These are phyloP conservation scores for Gossypium trilobum DNA, from an alignment of 441 rosid genomes.

Conservation along the genomic window DNA sequence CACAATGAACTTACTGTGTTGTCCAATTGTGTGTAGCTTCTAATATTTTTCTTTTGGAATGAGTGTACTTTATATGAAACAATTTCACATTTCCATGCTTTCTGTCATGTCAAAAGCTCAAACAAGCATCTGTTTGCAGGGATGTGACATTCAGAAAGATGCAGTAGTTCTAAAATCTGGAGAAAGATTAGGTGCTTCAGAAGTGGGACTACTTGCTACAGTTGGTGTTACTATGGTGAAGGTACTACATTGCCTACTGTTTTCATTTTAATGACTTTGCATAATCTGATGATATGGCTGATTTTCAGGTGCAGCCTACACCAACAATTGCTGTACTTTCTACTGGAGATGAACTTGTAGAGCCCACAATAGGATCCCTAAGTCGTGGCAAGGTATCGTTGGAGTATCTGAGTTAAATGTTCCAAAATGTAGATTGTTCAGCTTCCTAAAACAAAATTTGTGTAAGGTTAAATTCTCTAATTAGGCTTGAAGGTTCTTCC, in stretches of 20 bases:
- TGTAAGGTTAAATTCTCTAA: background rate
- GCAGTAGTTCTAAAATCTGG: slow-evolving; percentile 53
- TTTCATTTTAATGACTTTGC: slow-evolving; percentile 18
- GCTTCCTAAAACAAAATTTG: background rate
- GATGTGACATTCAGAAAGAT: slow-evolving; percentile 71
- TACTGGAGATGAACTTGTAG: slow-evolving; percentile 90
- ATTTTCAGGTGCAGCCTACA: slow-evolving; percentile 60
- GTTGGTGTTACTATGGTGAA: slow-evolving; percentile 66
- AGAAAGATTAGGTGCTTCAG: slow-evolving; percentile 74
- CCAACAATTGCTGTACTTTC: slow-evolving; percentile 87
- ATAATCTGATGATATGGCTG: slow-evolving; percentile 13
- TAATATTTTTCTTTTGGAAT: background rate
- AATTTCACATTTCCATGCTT: background rate
- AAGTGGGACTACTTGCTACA: slow-evolving; percentile 82
- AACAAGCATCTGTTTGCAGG: slow-evolving; percentile 34
- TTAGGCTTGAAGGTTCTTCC: slow-evolving; percentile 1
- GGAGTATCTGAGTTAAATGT: background rate
- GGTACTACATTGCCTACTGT: slow-evolving; percentile 33
- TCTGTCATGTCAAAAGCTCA: slow-evolving; percentile 11
- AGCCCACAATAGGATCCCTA: slow-evolving; percentile 48
- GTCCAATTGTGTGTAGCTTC: background rate
- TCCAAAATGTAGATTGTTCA: background rate
- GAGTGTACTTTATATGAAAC: background rate
- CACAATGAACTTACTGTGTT: background rate
- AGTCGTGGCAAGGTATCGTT: slow-evolving; percentile 72